These are phyloP conservation scores for Aegilops speltoides DNA, from an alignment of 176 grass and related monocot species.

Conservation along the genomic window DNA sequence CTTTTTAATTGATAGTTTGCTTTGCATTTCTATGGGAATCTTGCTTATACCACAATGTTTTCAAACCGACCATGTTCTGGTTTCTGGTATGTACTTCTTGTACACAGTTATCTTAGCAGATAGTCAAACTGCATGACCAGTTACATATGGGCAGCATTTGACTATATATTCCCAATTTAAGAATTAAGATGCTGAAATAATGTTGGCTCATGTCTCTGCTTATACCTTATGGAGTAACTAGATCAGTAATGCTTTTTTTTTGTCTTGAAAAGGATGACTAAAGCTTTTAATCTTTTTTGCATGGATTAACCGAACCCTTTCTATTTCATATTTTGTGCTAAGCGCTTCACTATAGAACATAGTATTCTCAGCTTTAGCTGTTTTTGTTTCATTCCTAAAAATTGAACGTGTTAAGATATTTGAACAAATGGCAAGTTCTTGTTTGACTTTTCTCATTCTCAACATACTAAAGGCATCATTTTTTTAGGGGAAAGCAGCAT, in stretches of 20 bases:
- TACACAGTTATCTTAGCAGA: not conserved
- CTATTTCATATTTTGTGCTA: not conserved
- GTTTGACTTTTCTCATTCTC: not conserved
- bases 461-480: not conserved
- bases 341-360: not conserved
- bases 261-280: not conserved
- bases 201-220: not conserved
- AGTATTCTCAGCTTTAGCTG: conserved; percentile 1
- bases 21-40: conserved; percentile 7
- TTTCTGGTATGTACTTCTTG: conserved; percentile 10
- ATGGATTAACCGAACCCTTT: conserved; percentile 1
- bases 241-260: not conserved
- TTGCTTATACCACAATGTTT: conserved; percentile 10
- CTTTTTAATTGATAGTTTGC: conserved; percentile 7
- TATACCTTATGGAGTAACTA: conserved; percentile 2
- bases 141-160: not conserved
- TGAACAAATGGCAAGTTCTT: not conserved
- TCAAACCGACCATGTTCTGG: not conserved
- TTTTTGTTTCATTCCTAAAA: conserved; percentile 26
- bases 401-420: not conserved
- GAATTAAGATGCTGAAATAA: not conserved
- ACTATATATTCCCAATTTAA: conserved; percentile 14
- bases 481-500: not conserved
- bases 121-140: conserved; percentile 11
- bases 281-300: not conserved